Evolutionary conservation across 2,329 filamentous ascomycete genomes (phyloP).

Genomic region (Chrysoporthe deuterocubensis): DNA sequence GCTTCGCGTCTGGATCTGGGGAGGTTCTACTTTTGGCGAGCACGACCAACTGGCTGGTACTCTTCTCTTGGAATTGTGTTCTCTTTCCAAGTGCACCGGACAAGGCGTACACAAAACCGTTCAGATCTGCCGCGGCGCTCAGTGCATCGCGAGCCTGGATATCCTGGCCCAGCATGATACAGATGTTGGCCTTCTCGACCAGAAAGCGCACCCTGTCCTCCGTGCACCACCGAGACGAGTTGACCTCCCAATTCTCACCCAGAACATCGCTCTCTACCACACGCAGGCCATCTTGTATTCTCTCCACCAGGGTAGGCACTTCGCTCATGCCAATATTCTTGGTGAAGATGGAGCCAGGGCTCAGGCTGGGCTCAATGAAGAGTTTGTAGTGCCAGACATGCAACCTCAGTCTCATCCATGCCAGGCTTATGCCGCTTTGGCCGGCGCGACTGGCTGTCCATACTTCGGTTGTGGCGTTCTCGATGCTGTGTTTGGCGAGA

Average conservation of each 20-base stretch:
- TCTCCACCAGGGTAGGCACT: conserved; percentile 58
- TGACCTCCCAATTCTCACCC: conserved; percentile 28
- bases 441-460: conserved; percentile 34
- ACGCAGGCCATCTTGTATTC: conserved; percentile 49
- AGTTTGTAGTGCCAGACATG: conserved; percentile 72
- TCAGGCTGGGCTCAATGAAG: conserved; percentile 59
- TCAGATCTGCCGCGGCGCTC: conserved; percentile 65
- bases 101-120: conserved; percentile 79
- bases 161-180: conserved; percentile 84
- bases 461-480: conserved; percentile 39
- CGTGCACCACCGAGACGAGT: conserved; percentile 41
- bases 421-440: conserved; percentile 39
- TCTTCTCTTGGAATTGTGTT: conserved; percentile 79
- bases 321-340: conserved; percentile 64
- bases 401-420: conserved; percentile 71
- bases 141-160: conserved; percentile 74
- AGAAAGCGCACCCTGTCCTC: conserved; percentile 71
- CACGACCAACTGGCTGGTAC: conserved; percentile 87
- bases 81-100: conserved; percentile 87
- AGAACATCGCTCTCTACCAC: conserved; percentile 47
- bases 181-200: conserved; percentile 80
- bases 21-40: conserved; percentile 73
- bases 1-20: conserved; percentile 28
- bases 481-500: conserved; percentile 63
- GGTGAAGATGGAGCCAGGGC: conserved; percentile 58